Base-by-base conservation (phyloP, 352 stramenopile species). In the Bremia lactucae region DNA sequence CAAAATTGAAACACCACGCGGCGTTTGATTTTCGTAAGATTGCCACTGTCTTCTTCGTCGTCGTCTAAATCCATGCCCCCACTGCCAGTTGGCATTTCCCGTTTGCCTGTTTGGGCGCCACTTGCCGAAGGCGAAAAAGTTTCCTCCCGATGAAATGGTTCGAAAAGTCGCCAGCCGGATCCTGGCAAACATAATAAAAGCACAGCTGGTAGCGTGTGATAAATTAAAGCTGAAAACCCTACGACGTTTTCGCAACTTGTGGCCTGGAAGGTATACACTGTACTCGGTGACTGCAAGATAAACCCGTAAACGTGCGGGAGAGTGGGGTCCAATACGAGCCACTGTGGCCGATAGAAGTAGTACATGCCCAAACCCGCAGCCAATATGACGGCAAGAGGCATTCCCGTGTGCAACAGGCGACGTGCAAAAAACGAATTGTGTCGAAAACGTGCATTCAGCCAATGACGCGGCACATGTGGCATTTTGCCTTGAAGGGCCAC, bases 341-440 rank as follows among this genome's bases (percentile, higher is more conserved):
- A 52, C 0, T 54, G 14, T 0, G 74, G 68, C 11, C 68, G 52
- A 60, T 85, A 88, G 15, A 68, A 59, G 54, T 87, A 90, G 54
- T 90, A 92, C 25, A 87, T 65, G 1, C 53, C 55, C 11, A 87
- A 36, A 2, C 74, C 76, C 0, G 59, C 33, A 4, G 61, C 45
- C 50, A 87, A 54, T 11, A 80, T 52, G 7, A 50, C 36, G 0
- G 63, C 48, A 10, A 89, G 36, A 16, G 57, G 46, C 11, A 67
- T 1, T 7, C 74, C 69, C 2, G 72, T 59, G 23, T 57, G 60
- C 31, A 90, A 22, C 28, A 92, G 28, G 0, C 76, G 68, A 16
- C 59, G 56, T 3, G 79, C 77, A 31, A 92, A 92, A 55, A 87
- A 92, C 26, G 74, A 83, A 49, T 89, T 92, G 47, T 82, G 54